Percentiles rank a stretch among this genome's conserved stretches.
phyloP scores from a whole-genome alignment of 441 rosid species.

The Erodium chrysanthum region DNA sequence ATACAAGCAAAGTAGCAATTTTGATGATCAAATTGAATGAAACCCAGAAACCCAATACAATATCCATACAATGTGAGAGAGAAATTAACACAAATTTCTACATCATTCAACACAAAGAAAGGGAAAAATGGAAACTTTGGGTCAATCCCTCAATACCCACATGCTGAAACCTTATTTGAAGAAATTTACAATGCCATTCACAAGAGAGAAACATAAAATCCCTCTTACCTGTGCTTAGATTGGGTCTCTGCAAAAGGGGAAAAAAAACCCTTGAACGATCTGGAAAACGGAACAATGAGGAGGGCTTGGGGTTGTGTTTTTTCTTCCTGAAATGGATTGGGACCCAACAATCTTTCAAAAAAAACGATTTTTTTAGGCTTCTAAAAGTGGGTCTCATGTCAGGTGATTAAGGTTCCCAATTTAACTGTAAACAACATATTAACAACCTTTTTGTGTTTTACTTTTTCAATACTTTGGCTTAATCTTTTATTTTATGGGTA shows the following conservation, averaged over 20 bases:
- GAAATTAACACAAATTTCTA: not conserved
- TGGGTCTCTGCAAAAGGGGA: not conserved
- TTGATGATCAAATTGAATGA: not conserved
- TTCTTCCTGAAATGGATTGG: not conserved
- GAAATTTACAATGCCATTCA: not conserved
- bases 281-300: not conserved
- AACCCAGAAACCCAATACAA: not conserved
- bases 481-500: not conserved
- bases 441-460: slow-evolving; percentile 1
- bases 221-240: not conserved
- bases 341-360: not conserved
- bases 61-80: not conserved
- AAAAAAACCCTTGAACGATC: not conserved
- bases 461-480: not conserved
- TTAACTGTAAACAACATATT: slow-evolving; percentile 1
- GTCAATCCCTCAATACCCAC: not conserved
- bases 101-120: not conserved
- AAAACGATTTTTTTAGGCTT: not conserved
- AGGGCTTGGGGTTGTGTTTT: not conserved
- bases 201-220: not conserved
- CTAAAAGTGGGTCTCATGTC: not conserved
- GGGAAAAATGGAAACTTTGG: not conserved
- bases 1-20: too few relatives aligned
- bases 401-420: not conserved
- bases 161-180: not conserved